Evolutionary conservation across 306 rosid species (phyloP), one percentile per base, ranked within the genome.

Genomic region (Luffa acutangula): DNA sequence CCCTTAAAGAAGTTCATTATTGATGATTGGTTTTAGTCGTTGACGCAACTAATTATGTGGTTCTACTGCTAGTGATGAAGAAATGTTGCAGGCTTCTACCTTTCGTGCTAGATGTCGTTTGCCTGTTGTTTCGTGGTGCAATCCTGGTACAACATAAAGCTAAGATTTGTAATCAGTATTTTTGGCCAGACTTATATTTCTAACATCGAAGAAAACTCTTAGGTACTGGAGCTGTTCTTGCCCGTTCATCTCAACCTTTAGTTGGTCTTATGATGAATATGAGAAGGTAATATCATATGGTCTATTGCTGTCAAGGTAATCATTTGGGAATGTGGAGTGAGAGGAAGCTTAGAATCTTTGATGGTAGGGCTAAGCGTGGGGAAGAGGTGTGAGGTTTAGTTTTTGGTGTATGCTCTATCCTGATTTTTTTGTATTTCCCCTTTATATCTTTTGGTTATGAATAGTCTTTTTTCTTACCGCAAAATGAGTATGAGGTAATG

Each of bases 231-330:
- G 99, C 97, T 54, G 99, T 90, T 66, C 96, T 95, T 88, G 97
- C 99, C 79, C 97, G 97, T 76, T 95, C 99, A 79, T 90, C 99
- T 83, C 99, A 95, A 84, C 99, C 99, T 64, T 81, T 93, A 79
- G 98, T 93, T 87, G 99, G 99, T 81, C 85, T 95, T 82, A 91
- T 95, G 99, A 91, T 89, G 96, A 95, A 91, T 85, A 88, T 90
- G 94, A 91, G 97, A 89, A 95, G 99, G 99, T 95, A 93, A 88
- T 82, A 52, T 48, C 75, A 69, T 69, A n/a, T 69, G 54, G 18
- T 69, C 53, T n/a, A n/a, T 25, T 59, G 75, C 36, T 31, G 13
- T 59, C 37, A 59, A 25, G 66, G 75, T 42, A 20, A 69, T n/a
- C 75, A 14, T 43, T 69, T 20, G 75, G 75, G 54, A 69, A 43